Percentiles rank a stretch among this genome's conserved stretches.
Evolutionary conservation across 768 basidiomycete genomes (phyloP).

Genomic region (Boletellus emodensis): DNA sequence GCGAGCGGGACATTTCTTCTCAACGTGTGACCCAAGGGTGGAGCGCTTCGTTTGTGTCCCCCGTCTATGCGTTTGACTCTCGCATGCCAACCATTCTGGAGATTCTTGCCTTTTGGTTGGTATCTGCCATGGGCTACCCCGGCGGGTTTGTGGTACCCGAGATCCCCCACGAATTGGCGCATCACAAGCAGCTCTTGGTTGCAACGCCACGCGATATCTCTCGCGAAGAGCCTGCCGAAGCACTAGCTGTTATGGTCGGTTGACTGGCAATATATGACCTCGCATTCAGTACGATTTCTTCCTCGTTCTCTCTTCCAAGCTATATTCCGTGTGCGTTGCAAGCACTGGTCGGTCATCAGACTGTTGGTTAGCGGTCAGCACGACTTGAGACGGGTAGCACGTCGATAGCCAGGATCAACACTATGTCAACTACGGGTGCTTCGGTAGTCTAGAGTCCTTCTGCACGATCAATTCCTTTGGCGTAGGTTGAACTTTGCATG

Average conservation of each 20-base stretch:
- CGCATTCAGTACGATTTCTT: too few species aligned
- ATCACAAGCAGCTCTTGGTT: constrained; percentile 22
- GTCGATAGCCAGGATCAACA: too few species aligned
- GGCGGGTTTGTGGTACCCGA: constrained; percentile 31
- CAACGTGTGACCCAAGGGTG: constrained; percentile 38
- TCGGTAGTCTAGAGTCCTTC: too few species aligned
- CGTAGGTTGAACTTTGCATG: neutral
- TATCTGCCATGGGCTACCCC: constrained; percentile 44
- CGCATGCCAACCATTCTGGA: constrained; percentile 48
- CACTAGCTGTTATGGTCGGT: constrained; percentile 13
- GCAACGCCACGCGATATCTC: constrained; percentile 27
- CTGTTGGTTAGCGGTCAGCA: too few species aligned
- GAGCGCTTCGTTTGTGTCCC: constrained; percentile 49
- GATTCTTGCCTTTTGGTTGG: constrained; percentile 51
- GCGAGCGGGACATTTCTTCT: neutral
- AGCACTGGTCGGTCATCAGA: too few species aligned
- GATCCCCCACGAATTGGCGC: constrained; percentile 14
- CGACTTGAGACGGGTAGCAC: too few species aligned
- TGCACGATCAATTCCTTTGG: too few species aligned
- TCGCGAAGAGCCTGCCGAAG: constrained; percentile 15
- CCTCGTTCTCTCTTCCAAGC: too few species aligned
- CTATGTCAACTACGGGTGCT: too few species aligned
- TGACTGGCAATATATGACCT: constrained; percentile 4
- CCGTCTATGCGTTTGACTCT: constrained; percentile 39
- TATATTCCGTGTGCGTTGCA: too few species aligned